Base-by-base conservation (phyloP, 164 flowering plant species). In the Malania oleifera region DNA sequence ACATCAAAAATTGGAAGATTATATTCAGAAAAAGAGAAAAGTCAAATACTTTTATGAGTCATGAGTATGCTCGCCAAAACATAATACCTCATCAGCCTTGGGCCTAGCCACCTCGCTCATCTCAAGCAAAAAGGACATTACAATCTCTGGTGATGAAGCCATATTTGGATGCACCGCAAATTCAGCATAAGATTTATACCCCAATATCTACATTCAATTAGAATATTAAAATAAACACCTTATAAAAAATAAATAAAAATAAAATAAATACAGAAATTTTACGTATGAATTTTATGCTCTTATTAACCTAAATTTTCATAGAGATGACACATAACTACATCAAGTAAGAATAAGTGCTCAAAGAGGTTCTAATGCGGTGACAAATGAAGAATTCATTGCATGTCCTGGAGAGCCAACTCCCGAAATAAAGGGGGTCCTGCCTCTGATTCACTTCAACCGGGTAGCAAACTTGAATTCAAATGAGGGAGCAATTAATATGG, bases 121-220 rank as follows among this genome's bases (percentile, higher is more conserved):
- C 60, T 91, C 93, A 65, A 60, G 70, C 75, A 95, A 67, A 76
- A 86, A 95, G 48, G 92, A 77, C 70, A 54, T 73, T 31, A 88
- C 93, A 66, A 90, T 91, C 27, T 83, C 84, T 14, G 97, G 91
- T 35, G 95, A 80, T 52, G 91, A 77, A 60, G 99, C 96, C 80
- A 95, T 77, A 68, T 79, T 85, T 38, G 74, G 80, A 60, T 68
- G 81, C 65, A 81, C 70, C 10, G 78, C 70, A 77, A 83, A 85
- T 51, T 90, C 93, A 67, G 96, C 83, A 82, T 83, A 95, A 38
- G 92, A 80, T 68, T 72, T 83, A 59, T 68, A 75, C 38, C 97
- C 97, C 80, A 95, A 67, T 60, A 88, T 79, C 97, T 95, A 83
- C 78, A 71, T 60, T 11, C 31, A 57, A 49, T 61, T 57, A 59